Evolutionary conservation across 768 basidiomycete species (phyloP).

Genomic region (Rhodocollybia butyracea): DNA sequence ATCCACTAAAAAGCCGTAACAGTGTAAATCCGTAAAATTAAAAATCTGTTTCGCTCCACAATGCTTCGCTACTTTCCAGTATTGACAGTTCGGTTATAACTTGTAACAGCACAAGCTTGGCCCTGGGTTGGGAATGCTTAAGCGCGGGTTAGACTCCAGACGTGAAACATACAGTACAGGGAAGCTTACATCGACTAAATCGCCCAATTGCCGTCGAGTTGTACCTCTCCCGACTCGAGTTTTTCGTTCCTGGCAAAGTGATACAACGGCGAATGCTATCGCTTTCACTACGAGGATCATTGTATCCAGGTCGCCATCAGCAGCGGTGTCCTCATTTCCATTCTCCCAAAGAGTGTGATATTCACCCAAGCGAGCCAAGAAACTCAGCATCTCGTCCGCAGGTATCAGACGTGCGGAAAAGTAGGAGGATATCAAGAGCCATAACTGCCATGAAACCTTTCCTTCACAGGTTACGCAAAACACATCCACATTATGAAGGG

Average conservation of each 20-base stretch:
- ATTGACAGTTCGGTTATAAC: constrained; percentile 50
- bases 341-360: not conserved
- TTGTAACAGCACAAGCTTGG: constrained; percentile 41
- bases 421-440: not conserved
- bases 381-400: not conserved
- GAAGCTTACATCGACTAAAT: constrained; percentile 5
- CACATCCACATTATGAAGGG: not conserved
- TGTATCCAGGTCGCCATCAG: not conserved
- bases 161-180: not conserved
- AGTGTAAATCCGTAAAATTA: not conserved
- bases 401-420: not conserved
- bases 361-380: not conserved
- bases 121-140: constrained; percentile 32
- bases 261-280: not conserved
- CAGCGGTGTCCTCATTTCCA: not conserved
- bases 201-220: not conserved
- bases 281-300: not conserved
- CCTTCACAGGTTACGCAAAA: constrained; percentile 8
- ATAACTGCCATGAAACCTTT: constrained; percentile 4
- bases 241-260: not conserved
- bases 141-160: constrained; percentile 26
- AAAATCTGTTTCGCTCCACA: constrained; percentile 28
- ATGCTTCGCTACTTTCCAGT: constrained; percentile 46
- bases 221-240: not conserved
- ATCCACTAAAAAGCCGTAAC: not conserved